Evolutionary conservation across 179 eudicot species (phyloP), one percentile per base, ranked within the genome.

Genomic region (Patellifolia procumbens): DNA sequence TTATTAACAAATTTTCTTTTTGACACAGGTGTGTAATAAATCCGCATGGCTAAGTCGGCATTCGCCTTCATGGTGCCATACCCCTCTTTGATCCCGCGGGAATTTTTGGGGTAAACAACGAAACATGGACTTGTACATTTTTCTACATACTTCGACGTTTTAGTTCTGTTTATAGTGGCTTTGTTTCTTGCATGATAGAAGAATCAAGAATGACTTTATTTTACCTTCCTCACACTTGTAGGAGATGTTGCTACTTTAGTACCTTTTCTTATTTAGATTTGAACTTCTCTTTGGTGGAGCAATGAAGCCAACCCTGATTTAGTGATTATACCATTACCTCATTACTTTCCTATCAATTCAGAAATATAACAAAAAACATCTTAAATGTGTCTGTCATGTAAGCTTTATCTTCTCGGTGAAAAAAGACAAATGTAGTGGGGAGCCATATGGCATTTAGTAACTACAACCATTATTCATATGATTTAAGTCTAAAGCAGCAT

Each of bases 61-160:
- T 82, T 78, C 92, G 43, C 97, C 98, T 52, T 78, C 93, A 58
- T 93, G 98, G 98, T 93, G 98, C 68, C 85, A 81, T 82, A 91
- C 98, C 61, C 89, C 98, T 65, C n/a, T 93, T 87, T 87, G 98
- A 93, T 70, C 98, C 98, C 9, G 97, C 92, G 87, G 98, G 97
- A 76, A 82, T n/a, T 92, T 65, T 81, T 92, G 81, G 91, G 98
- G 98, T 93, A 84, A 81, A 61, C 13, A 31, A 66, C 12, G 20
- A 58, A n/a, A n/a, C n/a, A n/a, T n/a, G n/a, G n/a, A 53, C 34
- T 55, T 45, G 17, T 13, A 0, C 7, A 58, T 49, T 35, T 37
- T 9, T 49, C 63, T 45, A 29, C 72, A 24, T 65, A 59, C 22
- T 46, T 37, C 22, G 2, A 45, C 37, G 22, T 37, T 12, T 42